Conservation (phyloP, 345 rosid species). For the Mangifera indica region DNA sequence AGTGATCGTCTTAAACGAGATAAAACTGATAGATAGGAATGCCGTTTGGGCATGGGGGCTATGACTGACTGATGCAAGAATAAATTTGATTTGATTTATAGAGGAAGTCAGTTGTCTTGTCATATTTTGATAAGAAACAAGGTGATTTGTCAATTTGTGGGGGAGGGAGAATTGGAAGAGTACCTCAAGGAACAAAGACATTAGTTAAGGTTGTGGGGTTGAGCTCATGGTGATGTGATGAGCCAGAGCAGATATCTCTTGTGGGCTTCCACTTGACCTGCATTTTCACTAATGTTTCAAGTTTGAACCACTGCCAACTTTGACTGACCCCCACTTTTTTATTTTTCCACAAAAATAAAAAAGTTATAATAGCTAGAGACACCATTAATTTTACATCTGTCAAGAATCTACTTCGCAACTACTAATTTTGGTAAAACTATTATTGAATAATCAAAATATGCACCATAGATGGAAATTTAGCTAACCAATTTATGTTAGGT, state of each 20-base stretch:
- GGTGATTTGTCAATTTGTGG: neutral
- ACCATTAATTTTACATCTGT: too few relatives aligned
- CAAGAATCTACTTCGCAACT: too few relatives aligned
- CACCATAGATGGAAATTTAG: too few relatives aligned
- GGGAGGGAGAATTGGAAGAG: neutral
- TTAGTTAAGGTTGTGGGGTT: neutral
- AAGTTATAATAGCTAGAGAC: too few relatives aligned
- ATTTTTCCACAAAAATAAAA: too few relatives aligned
- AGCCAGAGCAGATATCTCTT: neutral
- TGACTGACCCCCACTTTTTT: neutral
- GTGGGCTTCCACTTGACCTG: neutral
- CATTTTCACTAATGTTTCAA: too few relatives aligned
- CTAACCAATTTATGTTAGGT: too few relatives aligned
- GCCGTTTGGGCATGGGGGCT: neutral
- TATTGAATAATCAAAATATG: too few relatives aligned
- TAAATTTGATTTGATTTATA: neutral
- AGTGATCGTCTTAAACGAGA: too few relatives aligned
- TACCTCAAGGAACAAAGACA: neutral
- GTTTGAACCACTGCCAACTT: neutral
- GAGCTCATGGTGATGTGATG: neutral
- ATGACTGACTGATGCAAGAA: neutral
- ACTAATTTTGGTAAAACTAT: too few relatives aligned
- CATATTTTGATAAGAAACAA: neutral
- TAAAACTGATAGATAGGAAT: neutral
- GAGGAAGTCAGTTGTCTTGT: neutral